phyloP scores from a whole-genome alignment of 305 asterid species.

The Rubia occidens region DNA sequence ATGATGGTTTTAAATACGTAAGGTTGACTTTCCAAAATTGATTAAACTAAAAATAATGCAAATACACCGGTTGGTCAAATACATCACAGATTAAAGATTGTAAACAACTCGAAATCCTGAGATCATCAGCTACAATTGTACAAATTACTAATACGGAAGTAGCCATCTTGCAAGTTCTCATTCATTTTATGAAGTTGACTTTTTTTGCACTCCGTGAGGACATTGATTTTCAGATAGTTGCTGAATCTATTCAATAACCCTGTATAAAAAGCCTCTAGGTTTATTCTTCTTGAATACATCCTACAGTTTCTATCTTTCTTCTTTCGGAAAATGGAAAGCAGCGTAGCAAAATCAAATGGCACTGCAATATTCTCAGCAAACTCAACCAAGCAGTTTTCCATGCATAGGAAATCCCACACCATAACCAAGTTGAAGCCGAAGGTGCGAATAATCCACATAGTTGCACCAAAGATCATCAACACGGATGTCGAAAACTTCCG shows the following conservation, averaged over 20 bases:
- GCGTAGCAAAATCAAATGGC: slow-evolving; percentile 28
- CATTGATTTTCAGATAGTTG: not conserved
- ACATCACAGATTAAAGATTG: not conserved
- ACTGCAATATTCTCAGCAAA: slow-evolving; percentile 27
- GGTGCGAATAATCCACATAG: slow-evolving; percentile 65
- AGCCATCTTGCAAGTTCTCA: not conserved
- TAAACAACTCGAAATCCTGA: not conserved
- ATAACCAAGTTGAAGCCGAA: slow-evolving; percentile 52
- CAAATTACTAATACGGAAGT: not conserved
- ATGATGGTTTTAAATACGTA: no score
- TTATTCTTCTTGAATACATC: slow-evolving; percentile 8
- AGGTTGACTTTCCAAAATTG: not conserved
- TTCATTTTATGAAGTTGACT: not conserved
- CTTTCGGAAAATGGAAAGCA: slow-evolving; percentile 16
- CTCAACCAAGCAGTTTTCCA: slow-evolving; percentile 22
- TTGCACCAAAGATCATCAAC: slow-evolving; percentile 60
- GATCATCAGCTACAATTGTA: not conserved
- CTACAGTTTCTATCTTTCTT: not conserved
- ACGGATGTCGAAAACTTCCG: slow-evolving; percentile 52
- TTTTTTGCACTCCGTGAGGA: not conserved
- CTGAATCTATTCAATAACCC: not conserved
- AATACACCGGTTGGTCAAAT: not conserved
- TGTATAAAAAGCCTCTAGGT: slow-evolving; percentile 7
- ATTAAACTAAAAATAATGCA: not conserved
- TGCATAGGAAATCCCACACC: slow-evolving; percentile 38